Base-by-base conservation (phyloP, 2,329 filamentous ascomycete species). In the Rugonectria rugulosa region DNA sequence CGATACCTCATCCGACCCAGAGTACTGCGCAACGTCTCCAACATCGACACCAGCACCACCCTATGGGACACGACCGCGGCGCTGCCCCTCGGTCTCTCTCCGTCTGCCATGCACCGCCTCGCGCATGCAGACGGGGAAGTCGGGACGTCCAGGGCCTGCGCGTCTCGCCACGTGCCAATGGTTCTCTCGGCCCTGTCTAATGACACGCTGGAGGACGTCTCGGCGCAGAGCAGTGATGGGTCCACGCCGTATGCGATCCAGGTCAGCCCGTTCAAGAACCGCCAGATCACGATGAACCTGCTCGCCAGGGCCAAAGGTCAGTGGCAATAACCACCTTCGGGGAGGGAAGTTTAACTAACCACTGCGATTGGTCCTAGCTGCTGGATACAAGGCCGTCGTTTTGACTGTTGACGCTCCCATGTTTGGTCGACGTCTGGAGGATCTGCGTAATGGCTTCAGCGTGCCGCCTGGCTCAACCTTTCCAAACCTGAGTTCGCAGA, bases 321-420 rank as follows among this genome's bases (percentile, higher is more conserved):
- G n/a, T n/a, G n/a, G n/a, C n/a, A n/a, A n/a, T n/a, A n/a, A n/a
- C n/a, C n/a, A n/a, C n/a, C n/a, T n/a, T n/a, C n/a, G n/a, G n/a
- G n/a, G n/a, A n/a, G n/a, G n/a, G n/a, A n/a, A n/a, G n/a, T n/a
- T n/a, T n/a, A 2, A 2, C 14, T 2, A 5, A 17, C 8, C 5
- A 10, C 6, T 11, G 9, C 51, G 48, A n/a, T 4, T 26, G 1
- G n/a, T n/a, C 14, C n/a, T 17, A 59, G 56, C 54, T 11, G 49
- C 54, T 23, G 59, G 63, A 12, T 67, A 61, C 56, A 70, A 66
- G 41, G 68, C 68, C 14, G 56, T 70, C 15, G 61, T 70, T 4
- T 57, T 70, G 31, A 68, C 68, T 2, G 55, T 70, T 2, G 68
- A 70, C 27, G 60, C 59, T 3, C 65, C 65, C 1, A 59, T 63